Evolutionary conservation across 179 eudicot genomes (phyloP), one percentile per base, ranked within the genome.

Genomic region (Silene noctiflora): DNA sequence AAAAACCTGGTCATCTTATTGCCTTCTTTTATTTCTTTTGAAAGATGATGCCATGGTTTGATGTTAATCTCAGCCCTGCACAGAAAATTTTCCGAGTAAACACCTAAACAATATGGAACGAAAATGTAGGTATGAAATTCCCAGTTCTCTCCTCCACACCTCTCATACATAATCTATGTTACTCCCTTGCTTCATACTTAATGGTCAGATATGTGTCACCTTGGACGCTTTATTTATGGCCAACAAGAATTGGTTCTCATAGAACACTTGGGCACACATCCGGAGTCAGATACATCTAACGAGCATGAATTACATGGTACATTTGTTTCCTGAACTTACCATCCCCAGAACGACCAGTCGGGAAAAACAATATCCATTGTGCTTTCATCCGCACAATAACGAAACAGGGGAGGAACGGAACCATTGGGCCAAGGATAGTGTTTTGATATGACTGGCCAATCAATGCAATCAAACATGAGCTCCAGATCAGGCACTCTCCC

Each of bases 311-410:
- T 48, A 48, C 55, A 46, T 48, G 55, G 42, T 35, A 6, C 42
- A 31, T 31, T 13, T 17, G 8, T 19, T 33, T 44, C 27, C 13
- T 6, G 25, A 73, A 35, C 89, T 68, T 87, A 93, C 98, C 98
- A 93, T 78, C 98, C 98, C 98, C 97, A 93, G 74, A 91, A 93
- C 72, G 98, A 89, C 98, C 98, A 91, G 73, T 93, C 98, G 0
- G 98, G 98, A 75, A 93, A 93, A 33, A 90, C 93, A 60, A 93
- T 91, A 79, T 93, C 98, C 68, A 83, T 75, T 1, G 93, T 87
- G 74, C 75, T 75, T 67, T 86, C 87, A 74, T 91, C 85, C 10
- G 82, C 86, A 72, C 97, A 91, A 74, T 93, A 93, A 35, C 93
- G 87, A 78, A 91, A 93, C 68, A 93, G 46, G 2, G 98, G 95